Percentiles rank a stretch among this genome's conserved stretches.
Conservation (phyloP, 768 basidiomycete species). For the Mrakia hoshinonis region DNA sequence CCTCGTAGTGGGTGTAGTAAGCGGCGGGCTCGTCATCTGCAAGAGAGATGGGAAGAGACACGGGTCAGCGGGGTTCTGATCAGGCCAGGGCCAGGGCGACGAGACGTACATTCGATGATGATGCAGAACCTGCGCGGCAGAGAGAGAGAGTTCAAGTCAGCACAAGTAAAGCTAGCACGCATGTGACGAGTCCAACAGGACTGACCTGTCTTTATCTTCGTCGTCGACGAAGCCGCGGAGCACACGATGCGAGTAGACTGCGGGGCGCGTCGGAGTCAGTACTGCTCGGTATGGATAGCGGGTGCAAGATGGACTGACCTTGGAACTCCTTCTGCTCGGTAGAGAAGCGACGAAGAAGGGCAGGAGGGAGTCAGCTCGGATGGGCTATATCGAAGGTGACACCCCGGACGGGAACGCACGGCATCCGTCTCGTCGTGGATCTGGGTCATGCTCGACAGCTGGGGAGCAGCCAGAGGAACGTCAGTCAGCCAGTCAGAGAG, state of each 20-base stretch:
- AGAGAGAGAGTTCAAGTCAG: background rate
- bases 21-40: background rate
- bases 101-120: background rate
- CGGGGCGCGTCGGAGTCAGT: no score
- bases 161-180: no score
- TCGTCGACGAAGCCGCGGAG: background rate
- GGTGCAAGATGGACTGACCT: no score
- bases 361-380: background rate
- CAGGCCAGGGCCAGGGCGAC: background rate
- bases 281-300: no score
- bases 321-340: background rate
- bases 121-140: background rate
- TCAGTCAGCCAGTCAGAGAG: background rate
- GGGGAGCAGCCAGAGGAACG: background rate
- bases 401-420: background rate
- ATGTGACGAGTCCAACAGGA: background rate
- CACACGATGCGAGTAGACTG: conserved; percentile 1
- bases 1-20: background rate
- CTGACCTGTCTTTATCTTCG: background rate
- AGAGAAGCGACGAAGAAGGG: background rate
- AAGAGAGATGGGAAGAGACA: background rate
- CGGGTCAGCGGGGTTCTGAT: no score
- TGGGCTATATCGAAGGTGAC: background rate
- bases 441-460: background rate
- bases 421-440: background rate